Percentiles rank a stretch among this genome's conserved stretches.
phyloP scores from a whole-genome alignment of 1,139 yeast genomes.

The Pichia sp. region DNA sequence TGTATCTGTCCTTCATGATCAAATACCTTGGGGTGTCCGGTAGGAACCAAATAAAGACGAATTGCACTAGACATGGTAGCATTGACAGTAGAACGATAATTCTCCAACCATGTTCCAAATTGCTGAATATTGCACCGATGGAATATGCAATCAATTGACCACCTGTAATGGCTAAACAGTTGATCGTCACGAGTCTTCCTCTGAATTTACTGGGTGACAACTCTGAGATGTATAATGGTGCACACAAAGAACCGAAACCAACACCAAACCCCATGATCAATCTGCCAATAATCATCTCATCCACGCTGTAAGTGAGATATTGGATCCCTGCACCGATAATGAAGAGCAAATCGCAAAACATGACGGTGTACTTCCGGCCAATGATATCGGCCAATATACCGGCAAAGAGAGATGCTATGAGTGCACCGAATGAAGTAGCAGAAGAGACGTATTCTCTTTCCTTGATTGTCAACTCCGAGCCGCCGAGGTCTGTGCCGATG shows the following conservation, averaged over 20 bases:
- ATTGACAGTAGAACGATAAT: conserved; percentile 85
- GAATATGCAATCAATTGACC: conserved; percentile 93
- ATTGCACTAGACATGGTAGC: conserved; percentile 82
- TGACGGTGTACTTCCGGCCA: conserved; percentile 80
- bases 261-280: conserved; percentile 95
- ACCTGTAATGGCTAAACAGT: conserved; percentile 77
- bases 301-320: conserved; percentile 71
- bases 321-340: conserved; percentile 83
- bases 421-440: conserved; percentile 94
- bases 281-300: conserved; percentile 93
- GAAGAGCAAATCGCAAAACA: conserved; percentile 78
- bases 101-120: conserved; percentile 87
- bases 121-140: conserved; percentile 84
- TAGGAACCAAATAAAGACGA: conserved; percentile 72
- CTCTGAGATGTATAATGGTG: conserved; percentile 89
- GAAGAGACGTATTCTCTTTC: conserved; percentile 89
- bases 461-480: conserved; percentile 60
- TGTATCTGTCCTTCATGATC: conserved; percentile 64
- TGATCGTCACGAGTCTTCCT: conserved; percentile 74
- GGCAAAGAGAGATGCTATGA: conserved; percentile 72
- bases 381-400: conserved; percentile 77
- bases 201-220: conserved; percentile 90
- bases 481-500: conserved; percentile 69
- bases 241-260: conserved; percentile 87
- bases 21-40: conserved; percentile 96